A percentile compares a stretch with the other conserved stretches of the same genome.
Evolutionary conservation across 2,329 filamentous ascomycete genomes (phyloP).

Genomic region (Fusarium abutilonis): DNA sequence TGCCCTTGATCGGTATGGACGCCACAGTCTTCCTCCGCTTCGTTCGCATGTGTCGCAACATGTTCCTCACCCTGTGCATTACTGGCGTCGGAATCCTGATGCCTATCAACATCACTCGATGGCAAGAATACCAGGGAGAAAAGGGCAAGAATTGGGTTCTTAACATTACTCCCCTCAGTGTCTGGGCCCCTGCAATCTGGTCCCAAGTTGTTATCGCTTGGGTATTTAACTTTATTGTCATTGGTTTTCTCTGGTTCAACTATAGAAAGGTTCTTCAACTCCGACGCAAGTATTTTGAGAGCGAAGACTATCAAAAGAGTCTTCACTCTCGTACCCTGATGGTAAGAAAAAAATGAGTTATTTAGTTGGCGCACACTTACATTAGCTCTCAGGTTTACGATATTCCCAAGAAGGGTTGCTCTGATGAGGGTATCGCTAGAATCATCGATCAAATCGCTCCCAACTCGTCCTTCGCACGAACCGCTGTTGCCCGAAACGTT

Average conservation of each 20-base stretch:
- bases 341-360: constrained; percentile 54
- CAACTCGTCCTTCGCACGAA: constrained; percentile 79
- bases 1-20: constrained; percentile 89
- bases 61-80: constrained; percentile 78
- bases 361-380: constrained; percentile 7
- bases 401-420: constrained; percentile 78
- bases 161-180: constrained; percentile 68
- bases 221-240: constrained; percentile 78
- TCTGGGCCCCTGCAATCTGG: constrained; percentile 65
- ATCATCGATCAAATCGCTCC: constrained; percentile 84
- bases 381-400: constrained; percentile 74
- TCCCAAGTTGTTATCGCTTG: constrained; percentile 68
- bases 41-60: constrained; percentile 88
- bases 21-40: constrained; percentile 91
- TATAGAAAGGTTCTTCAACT: constrained; percentile 78
- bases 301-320: constrained; percentile 86
- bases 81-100: constrained; percentile 81
- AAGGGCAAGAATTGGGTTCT: constrained; percentile 59
- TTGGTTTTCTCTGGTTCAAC: constrained; percentile 88
- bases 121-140: constrained; percentile 38
- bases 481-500: constrained; percentile 88
- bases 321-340: constrained; percentile 79
- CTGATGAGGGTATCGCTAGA: constrained; percentile 86
- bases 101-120: constrained; percentile 75
- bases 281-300: constrained; percentile 83